Conservation (phyloP, 2,329 filamentous ascomycete species). For the Venturia carpophila region DNA sequence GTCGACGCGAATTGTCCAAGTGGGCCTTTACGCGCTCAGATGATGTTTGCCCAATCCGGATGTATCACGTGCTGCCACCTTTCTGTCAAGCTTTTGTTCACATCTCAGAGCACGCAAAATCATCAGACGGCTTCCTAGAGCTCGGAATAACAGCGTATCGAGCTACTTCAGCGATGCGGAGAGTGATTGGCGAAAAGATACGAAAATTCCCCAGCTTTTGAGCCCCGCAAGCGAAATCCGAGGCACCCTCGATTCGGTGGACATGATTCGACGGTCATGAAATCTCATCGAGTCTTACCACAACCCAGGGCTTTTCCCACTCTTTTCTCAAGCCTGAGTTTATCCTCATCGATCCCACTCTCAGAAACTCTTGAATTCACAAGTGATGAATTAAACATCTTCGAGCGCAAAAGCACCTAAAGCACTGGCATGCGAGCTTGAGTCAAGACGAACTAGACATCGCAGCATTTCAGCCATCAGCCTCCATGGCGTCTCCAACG, state of each 20-base stretch:
- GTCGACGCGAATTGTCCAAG: neutral
- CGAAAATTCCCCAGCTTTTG: too few species aligned
- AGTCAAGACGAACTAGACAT: neutral
- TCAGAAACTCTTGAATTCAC: neutral
- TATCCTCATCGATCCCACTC: neutral
- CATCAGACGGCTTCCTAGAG: neutral
- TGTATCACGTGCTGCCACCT: neutral
- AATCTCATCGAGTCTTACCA: neutral
- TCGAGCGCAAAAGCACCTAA: neutral
- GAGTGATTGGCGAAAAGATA: too few species aligned
- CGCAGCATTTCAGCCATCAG: neutral
- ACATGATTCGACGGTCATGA: neutral
- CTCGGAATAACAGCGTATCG: too few species aligned
- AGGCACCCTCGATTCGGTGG: neutral
- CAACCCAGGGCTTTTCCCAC: neutral
- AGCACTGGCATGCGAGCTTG: neutral
- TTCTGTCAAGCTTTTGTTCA: neutral
- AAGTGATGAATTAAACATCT: neutral
- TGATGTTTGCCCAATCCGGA: neutral
- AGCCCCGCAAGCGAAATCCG: neutral
- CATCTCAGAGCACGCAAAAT: neutral
- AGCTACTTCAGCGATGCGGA: too few species aligned
- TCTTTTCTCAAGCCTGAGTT: neutral
- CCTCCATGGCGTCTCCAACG: conserved; percentile 2
- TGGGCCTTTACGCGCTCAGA: neutral